These are phyloP conservation scores for Phialemoniopsis sp. DNA, from an alignment of 2,329 filamentous ascomycete species.

Conservation along the genomic window DNA sequence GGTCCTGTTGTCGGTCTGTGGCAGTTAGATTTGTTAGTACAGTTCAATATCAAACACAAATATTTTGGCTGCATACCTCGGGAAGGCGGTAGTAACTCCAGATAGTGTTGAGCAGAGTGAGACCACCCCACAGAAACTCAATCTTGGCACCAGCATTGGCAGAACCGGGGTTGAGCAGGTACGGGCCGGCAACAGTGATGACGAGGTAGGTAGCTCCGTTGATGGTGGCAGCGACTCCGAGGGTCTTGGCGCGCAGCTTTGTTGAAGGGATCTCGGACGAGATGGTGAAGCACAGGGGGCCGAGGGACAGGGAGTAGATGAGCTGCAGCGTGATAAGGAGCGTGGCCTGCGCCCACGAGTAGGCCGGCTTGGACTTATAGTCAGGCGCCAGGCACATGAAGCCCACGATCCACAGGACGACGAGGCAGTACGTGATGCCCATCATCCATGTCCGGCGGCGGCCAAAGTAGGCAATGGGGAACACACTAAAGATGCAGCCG, in stretches of 20 bases:
- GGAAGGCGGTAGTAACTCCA: slow-evolving; percentile 4
- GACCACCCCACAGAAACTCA: slow-evolving; percentile 3
- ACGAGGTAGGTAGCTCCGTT: slow-evolving; percentile 1
- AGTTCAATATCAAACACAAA: too few relatives aligned
- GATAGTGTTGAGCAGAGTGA: not conserved
- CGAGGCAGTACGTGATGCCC: slow-evolving; percentile 2
- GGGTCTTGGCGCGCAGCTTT: slow-evolving; percentile 7
- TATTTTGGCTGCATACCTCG: not conserved
- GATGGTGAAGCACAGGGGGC: slow-evolving; percentile 2
- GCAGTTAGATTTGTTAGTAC: not conserved
- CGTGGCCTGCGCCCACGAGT: slow-evolving; percentile 1
- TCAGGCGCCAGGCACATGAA: slow-evolving; percentile 3
- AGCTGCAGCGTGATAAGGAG: slow-evolving; percentile 4
- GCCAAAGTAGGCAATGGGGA: slow-evolving; percentile 3
- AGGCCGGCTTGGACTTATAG: slow-evolving; percentile 3
- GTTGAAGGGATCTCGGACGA: slow-evolving; percentile 3
- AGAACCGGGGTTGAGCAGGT: slow-evolving; percentile 4
- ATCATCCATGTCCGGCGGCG: slow-evolving; percentile 4
- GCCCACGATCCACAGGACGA: slow-evolving; percentile 4
- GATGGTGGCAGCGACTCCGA: not conserved
- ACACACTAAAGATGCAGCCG: slow-evolving; percentile 1
- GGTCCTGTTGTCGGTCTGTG: slow-evolving; percentile 2
- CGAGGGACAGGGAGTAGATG: slow-evolving; percentile 1
- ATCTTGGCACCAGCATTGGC: slow-evolving; percentile 3
- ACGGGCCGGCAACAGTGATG: slow-evolving; percentile 1